Evolutionary conservation across 176 grass and related monocot genomes (phyloP).

Genomic region (Bolboschoenus planiculmis): DNA sequence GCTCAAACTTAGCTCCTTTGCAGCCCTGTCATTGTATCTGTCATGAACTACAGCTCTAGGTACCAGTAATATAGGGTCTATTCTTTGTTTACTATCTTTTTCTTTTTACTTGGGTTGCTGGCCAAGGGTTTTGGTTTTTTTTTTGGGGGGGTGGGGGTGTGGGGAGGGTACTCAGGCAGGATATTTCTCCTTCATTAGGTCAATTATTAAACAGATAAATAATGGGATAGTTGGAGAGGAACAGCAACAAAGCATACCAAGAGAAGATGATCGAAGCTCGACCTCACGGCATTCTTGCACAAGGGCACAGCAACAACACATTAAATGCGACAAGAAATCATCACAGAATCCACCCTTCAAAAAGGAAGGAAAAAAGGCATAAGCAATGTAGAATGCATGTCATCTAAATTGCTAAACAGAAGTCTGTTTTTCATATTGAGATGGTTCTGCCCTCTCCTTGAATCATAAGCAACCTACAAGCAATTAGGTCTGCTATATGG

Average conservation of each 20-base stretch:
- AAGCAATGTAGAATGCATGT: neutral
- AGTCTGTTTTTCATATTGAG: neutral
- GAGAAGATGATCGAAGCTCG: constrained; percentile 48
- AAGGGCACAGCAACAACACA: constrained; percentile 94
- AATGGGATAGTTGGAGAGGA: neutral
- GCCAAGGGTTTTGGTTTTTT: too few species aligned
- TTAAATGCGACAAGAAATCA: constrained; percentile 87
- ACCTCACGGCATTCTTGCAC: constrained; percentile 99
- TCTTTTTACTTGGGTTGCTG: neutral
- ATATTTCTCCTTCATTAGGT: neutral
- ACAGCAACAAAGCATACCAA: constrained; percentile 26
- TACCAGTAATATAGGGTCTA: neutral
- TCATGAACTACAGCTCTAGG: neutral
- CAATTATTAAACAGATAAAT: neutral
- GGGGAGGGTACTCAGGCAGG: too few species aligned
- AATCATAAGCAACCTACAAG: neutral
- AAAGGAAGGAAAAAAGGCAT: neutral
- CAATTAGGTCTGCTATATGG: neutral
- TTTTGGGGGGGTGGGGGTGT: too few species aligned
- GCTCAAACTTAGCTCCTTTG: too few species aligned
- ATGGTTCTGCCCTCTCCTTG: neutral
- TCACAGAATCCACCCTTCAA: constrained; percentile 83
- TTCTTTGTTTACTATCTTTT: neutral
- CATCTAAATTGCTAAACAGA: neutral
- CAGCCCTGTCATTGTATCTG: too few species aligned